phyloP scores from a whole-genome alignment of 768 basidiomycete species.

The Boletales sp. region DNA sequence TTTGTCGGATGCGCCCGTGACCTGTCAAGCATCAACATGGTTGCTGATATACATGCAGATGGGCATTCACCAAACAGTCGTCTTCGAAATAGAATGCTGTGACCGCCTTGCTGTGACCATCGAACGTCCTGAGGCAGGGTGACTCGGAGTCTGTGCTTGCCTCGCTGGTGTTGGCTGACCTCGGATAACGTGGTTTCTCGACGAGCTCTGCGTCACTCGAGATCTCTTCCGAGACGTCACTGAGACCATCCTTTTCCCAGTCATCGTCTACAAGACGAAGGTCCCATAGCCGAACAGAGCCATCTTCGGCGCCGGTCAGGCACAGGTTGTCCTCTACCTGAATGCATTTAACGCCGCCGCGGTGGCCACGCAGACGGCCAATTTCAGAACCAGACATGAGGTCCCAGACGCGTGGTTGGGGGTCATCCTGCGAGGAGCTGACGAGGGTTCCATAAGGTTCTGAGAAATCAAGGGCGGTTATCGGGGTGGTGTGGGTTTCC shows the following conservation, averaged over 20 bases:
- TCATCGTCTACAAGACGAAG: constrained; percentile 79
- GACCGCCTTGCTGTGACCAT: constrained; percentile 91
- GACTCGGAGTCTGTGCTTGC: constrained; percentile 43
- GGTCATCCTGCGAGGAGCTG: constrained; percentile 80
- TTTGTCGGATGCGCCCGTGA: constrained; percentile 97
- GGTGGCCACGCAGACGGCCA: constrained; percentile 80
- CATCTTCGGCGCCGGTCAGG: constrained; percentile 87
- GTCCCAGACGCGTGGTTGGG: constrained; percentile 92
- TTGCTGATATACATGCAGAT: neutral
- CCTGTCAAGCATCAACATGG: constrained; percentile 45
- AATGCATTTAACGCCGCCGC: constrained; percentile 77
- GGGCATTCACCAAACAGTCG: constrained; percentile 70
- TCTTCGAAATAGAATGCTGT: constrained; percentile 96
- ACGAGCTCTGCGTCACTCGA: constrained; percentile 41
- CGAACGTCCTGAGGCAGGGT: constrained; percentile 66
- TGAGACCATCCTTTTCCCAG: constrained; percentile 49
- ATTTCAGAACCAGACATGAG: constrained; percentile 85
- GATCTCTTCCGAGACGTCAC: constrained; percentile 64
- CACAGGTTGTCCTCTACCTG: constrained; percentile 93
- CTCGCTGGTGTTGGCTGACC: constrained; percentile 36
- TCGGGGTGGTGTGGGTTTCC: constrained; percentile 72
- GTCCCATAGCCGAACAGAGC: constrained; percentile 87
- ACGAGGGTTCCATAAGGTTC: constrained; percentile 96
- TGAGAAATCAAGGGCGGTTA: constrained; percentile 89
- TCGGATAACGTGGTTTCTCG: constrained; percentile 39